Evolutionary conservation across 768 basidiomycete species (phyloP), one percentile per base, ranked within the genome.

Genomic region (Boletus pseudo-olivaceus): DNA sequence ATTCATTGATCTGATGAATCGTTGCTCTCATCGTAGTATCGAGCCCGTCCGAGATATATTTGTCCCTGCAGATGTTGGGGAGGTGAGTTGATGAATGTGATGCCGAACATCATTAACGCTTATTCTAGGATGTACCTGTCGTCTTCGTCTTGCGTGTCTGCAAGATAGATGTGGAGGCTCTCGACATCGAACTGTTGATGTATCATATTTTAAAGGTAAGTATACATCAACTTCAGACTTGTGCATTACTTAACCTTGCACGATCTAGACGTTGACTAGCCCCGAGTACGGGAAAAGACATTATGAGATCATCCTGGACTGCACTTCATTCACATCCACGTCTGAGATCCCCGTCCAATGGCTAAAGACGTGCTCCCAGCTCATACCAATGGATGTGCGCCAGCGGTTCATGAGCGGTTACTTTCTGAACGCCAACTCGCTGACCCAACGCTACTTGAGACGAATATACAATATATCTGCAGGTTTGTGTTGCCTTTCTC

Each of bases 321-420:
- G 87, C 70, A 93, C 91, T 34, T 80, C 79, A 9, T 93, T 93
- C 66, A 78, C 83, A 4, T 76, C 85, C 2, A 78, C 79, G 10
- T 89, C 90, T 0, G 89, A 93, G 69, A 75, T 93, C 8, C 92
- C 93, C 0, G 73, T 89, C 9, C 86, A 88, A 57, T 91, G 88
- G 87, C 65, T 93, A 43, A 90, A 87, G 68, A 87, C 83, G 50
- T 85, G 87, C 55, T 79, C 84, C 12, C 88, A 92, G 65, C 73
- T 90, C 19, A 81, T 88, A 50, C 90, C 92, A 7, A 66, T 69
- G 26, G 89, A 93, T 55, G 79, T 91, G 51, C 79, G 85, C 39
- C 65, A 70, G 30, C 81, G 82, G n/a, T 84, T 90, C 63, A 58
- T 68, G 33, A 80, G 70, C 4, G 78, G 84, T 15, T 82, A 88